These are phyloP conservation scores for Lactarius hengduanensis DNA, from an alignment of 768 basidiomycete genomes.

Conservation along the genomic window DNA sequence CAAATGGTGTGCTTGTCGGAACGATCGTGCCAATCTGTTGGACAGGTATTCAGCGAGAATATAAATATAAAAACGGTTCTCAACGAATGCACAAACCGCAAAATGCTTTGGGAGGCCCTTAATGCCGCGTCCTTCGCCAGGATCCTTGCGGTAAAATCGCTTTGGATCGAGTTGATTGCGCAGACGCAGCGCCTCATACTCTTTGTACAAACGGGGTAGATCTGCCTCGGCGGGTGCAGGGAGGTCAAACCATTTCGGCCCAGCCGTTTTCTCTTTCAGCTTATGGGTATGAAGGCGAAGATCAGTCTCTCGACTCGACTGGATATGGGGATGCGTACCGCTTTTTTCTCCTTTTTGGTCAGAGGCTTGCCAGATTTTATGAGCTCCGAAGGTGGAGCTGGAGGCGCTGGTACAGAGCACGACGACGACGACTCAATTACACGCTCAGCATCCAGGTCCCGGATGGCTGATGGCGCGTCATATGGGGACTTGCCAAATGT, in stretches of 20 bases:
- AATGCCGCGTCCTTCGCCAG: conserved; percentile 80
- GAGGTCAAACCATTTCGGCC: conserved; percentile 84
- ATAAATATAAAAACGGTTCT: conserved; percentile 3
- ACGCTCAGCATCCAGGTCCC: conserved; percentile 61
- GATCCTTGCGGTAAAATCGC: conserved; percentile 85
- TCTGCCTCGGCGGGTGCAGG: conserved; percentile 81
- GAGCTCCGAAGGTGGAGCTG: conserved; percentile 58
- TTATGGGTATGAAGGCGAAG: conserved; percentile 34
- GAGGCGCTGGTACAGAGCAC: conserved; percentile 53
- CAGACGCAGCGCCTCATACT: conserved; percentile 84
- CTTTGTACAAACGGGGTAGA: conserved; percentile 72
- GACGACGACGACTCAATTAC: conserved; percentile 53
- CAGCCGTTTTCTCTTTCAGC: conserved; percentile 71
- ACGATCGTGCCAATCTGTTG: conserved; percentile 76
- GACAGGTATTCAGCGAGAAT: conserved; percentile 20
- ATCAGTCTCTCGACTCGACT: background rate
- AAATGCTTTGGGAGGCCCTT: conserved; percentile 87
- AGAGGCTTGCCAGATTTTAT: conserved; percentile 62
- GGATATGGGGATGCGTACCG: conserved; percentile 43
- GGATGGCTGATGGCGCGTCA: conserved; percentile 47
- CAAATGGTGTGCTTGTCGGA: conserved; percentile 69
- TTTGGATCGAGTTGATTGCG: conserved; percentile 91
- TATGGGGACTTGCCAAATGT: conserved; percentile 45
- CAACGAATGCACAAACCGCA: conserved; percentile 53
- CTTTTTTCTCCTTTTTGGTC: conserved; percentile 71